Percentiles rank a stretch among this genome's conserved stretches.
Evolutionary conservation across 192 early-diverging fungal genomes (phyloP).

Genomic region (Pilaira anomala): DNA sequence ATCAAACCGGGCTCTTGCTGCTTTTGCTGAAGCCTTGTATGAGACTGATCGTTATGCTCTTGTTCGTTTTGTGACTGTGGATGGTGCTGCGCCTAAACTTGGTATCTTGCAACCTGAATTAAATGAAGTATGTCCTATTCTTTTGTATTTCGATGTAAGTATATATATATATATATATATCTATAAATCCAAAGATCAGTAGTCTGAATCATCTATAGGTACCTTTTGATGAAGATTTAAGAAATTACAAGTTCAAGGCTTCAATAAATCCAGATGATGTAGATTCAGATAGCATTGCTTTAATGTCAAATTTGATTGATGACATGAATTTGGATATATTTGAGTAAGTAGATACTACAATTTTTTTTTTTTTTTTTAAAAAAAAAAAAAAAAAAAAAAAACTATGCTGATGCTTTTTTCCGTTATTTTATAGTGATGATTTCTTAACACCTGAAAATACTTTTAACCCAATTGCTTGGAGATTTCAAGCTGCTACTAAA

Average conservation of each 20-base stretch:
- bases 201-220: too few species aligned
- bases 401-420: not conserved
- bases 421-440: conserved; percentile 29
- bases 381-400: too few species aligned
- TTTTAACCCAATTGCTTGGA: conserved; percentile 61
- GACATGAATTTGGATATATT: not conserved
- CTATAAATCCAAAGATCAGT: not conserved
- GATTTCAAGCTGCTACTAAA: conserved; percentile 54
- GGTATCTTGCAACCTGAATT: conserved; percentile 59
- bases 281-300: not conserved
- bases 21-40: conserved; percentile 48
- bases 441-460: conserved; percentile 48
- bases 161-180: not conserved
- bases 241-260: conserved; percentile 50
- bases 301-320: not conserved
- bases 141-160: conserved; percentile 46
- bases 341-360: not conserved
- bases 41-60: conserved; percentile 55
- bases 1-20: conserved; percentile 43
- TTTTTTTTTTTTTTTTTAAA: not conserved
- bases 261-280: conserved; percentile 22
- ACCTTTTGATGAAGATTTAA: conserved; percentile 65
- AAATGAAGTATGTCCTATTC: conserved; percentile 33
- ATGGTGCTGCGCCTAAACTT: conserved; percentile 55
- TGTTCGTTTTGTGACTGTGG: conserved; percentile 55